Base-by-base conservation (phyloP, 169 alveolate genomes). In the Plasmodium ovale region DNA sequence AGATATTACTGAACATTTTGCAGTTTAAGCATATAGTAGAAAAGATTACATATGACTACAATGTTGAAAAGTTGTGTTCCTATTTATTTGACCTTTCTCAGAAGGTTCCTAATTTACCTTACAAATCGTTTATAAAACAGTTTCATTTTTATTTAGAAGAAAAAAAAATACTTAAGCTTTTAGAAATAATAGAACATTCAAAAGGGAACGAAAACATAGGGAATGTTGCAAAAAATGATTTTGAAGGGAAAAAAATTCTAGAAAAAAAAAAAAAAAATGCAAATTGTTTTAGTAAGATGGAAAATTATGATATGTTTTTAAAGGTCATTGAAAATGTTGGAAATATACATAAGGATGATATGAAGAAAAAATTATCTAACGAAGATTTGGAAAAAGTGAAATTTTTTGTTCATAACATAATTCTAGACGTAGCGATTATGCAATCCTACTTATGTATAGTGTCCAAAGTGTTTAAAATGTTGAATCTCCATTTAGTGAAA, bases 371-470 rank as follows among this genome's bases (percentile, higher is more conserved):
- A 27, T 4, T 4, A 31, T 7, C 67, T 3, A 21, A 35, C 19
- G 58, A 79, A 64, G 73, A 73, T n/a, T 25, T 51, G 59, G 72
- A 21, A 16, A 73, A 73, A 73, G 59, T 58, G 0, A 21, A 59
- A 39, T 4, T 62, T 6, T 42, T 58, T 64, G 10, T 73, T 73
- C 59, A 59, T 7, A 79, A 79, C 19, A 51, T 53, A 79, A 64
- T 65, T 47, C 37, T 79, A 14, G 89, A 64, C 62, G 59, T 79
- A 64, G 33, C 65, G 16, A 65, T 62, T 79, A 64, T 79, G 89
- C 67, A 79, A 29, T 23, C 82, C 0, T 79, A 79, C 56, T 39
- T 79, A 23, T 62, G 14, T 69, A 35, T 79, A 39, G 71, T 65
- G 9, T 33, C 56, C 23, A 47, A 51, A 79, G 51, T 25, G n/a